Conservation (phyloP, 2,329 filamentous ascomycete genomes). For the Dothideomycetes sp. region DNA sequence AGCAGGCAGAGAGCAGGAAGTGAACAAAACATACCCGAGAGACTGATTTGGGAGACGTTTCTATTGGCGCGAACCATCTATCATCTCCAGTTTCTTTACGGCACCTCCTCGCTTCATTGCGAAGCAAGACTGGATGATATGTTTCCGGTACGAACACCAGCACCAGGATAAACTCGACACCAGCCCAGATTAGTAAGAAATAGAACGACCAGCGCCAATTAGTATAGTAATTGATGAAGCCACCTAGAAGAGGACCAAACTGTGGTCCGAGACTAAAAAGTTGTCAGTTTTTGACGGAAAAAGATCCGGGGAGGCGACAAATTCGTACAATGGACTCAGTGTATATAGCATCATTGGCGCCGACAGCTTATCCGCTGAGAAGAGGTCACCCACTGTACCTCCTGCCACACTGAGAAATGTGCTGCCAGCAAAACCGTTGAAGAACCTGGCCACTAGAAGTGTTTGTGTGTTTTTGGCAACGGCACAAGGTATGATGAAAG, state of each 20-base stretch:
- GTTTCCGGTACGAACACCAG: constrained; percentile 35
- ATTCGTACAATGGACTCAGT: constrained; percentile 77
- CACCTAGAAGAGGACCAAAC: constrained; percentile 61
- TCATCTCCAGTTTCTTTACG: constrained; percentile 60
- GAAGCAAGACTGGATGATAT: constrained; percentile 60
- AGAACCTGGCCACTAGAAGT: constrained; percentile 60
- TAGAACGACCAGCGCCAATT: constrained; percentile 63
- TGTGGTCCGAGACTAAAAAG: constrained; percentile 11
- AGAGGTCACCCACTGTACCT: constrained; percentile 72
- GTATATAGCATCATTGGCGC: constrained; percentile 72
- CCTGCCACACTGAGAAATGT: constrained; percentile 76
- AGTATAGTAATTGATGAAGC: constrained; percentile 63
- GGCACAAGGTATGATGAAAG: constrained; percentile 62
- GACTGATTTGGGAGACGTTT: neutral
- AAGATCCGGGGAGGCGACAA: constrained; percentile 20
- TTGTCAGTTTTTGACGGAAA: neutral
- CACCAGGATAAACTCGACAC: constrained; percentile 48
- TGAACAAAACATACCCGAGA: neutral
- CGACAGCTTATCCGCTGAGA: constrained; percentile 67
- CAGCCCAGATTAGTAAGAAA: constrained; percentile 59
- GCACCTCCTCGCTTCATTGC: constrained; percentile 50
- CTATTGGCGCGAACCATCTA: constrained; percentile 41
- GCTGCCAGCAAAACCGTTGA: constrained; percentile 61
- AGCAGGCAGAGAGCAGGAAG: neutral
- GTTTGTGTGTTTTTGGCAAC: constrained; percentile 55